phyloP scores from a whole-genome alignment of 164 flowering plant species.

The Magnolia officinalis region DNA sequence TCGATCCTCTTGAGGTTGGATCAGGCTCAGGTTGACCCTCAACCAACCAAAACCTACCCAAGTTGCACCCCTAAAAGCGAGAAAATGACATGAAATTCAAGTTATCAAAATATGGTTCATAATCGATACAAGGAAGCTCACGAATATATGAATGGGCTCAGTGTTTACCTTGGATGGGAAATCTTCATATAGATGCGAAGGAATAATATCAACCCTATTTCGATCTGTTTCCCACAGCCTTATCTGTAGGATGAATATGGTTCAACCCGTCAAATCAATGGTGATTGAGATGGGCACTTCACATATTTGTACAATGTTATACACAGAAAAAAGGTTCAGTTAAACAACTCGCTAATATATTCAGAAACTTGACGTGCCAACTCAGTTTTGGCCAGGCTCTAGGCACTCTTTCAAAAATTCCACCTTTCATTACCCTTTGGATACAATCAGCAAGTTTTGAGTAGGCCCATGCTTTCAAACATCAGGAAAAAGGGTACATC shows the following conservation, averaged over 20 bases:
- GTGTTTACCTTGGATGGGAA: conserved; percentile 66
- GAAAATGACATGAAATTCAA: neutral
- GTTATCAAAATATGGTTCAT: neutral
- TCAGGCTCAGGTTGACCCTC: too few relatives aligned
- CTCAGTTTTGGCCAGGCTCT: neutral
- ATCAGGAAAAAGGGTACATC: too few relatives aligned
- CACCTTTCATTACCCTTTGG: too few relatives aligned
- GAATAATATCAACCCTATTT: conserved; percentile 63
- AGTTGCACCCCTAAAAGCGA: neutral
- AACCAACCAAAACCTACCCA: too few relatives aligned
- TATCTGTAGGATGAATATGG: conserved; percentile 44
- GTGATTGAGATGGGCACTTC: neutral
- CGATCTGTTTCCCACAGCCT: conserved; percentile 86
- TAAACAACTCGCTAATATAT: neutral
- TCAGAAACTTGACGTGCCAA: neutral
- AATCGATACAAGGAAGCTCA: too few relatives aligned
- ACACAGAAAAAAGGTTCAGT: neutral
- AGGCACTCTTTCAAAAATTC: too few relatives aligned
- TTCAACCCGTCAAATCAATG: conserved; percentile 6
- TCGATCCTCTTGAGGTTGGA: too few relatives aligned
- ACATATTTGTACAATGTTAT: neutral
- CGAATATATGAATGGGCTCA: neutral
- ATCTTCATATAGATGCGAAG: conserved; percentile 63
- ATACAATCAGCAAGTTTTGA: too few relatives aligned
- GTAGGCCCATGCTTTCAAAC: too few relatives aligned